Percentiles rank a stretch among this genome's conserved stretches.
Evolutionary conservation across 192 early-diverging fungal species (phyloP).

Genomic region (Pecoramyces ruminantium): DNA sequence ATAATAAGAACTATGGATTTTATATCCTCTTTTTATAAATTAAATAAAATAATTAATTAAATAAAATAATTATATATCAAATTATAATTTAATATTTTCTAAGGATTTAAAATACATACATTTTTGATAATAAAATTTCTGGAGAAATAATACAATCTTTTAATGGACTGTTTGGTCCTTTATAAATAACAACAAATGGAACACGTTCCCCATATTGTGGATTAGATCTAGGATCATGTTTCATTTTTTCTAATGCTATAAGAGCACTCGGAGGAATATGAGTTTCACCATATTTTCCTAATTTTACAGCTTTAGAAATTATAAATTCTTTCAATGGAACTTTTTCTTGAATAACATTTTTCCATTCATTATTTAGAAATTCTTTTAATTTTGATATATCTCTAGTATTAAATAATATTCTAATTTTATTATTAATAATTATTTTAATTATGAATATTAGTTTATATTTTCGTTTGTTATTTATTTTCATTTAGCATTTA

Average conservation of each 20-base stretch:
- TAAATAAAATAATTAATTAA: too few species aligned
- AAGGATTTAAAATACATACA: neutral
- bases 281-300: slow-evolving; percentile 41
- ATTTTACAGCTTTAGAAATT: slow-evolving; percentile 72
- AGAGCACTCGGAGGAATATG: slow-evolving; percentile 50
- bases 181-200: slow-evolving; percentile 68
- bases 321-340: slow-evolving; percentile 63
- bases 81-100: too few species aligned
- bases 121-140: slow-evolving; percentile 17
- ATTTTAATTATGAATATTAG: too few species aligned
- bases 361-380: slow-evolving; percentile 53
- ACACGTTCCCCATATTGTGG: slow-evolving; percentile 79
- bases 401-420: slow-evolving; percentile 59
- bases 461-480: too few species aligned
- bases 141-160: slow-evolving; percentile 59
- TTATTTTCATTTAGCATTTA: too few species aligned
- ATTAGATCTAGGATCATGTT: slow-evolving; percentile 48
- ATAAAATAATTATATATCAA: too few species aligned
- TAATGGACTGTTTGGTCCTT: slow-evolving; percentile 43
- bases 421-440: too few species aligned
- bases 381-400: slow-evolving; percentile 65
- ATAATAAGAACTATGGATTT: slow-evolving; percentile 66
- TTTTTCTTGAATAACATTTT: slow-evolving; percentile 46
- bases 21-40: slow-evolving; percentile 40
- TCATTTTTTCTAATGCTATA: slow-evolving; percentile 50